Base-by-base conservation (phyloP, 768 basidiomycete genomes). In the Obba rivulosa region DNA sequence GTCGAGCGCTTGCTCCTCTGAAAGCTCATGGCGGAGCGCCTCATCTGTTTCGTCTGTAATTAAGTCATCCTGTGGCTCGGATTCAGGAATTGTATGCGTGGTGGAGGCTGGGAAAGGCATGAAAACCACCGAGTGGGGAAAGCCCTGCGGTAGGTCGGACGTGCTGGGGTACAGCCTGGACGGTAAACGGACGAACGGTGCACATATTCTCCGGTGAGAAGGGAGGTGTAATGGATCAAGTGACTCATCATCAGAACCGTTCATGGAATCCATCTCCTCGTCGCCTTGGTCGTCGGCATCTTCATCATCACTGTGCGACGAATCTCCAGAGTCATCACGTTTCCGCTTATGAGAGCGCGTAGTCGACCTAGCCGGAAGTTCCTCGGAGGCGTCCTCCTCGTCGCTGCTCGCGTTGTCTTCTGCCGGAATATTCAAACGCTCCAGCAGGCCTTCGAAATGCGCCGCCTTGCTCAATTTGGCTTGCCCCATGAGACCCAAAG, bases 401-500 rank as follows among this genome's bases (percentile, higher is more conserved):
- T 36, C 45, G 16, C 20, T 25, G 13, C n/a, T 49, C 57, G 8
- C 49, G 54, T 28, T 41, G 54, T 40, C 48, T 2, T 51, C 45
- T 11, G 34, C 36, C 2, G 44, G 50, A 34, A 49, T 41, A 14
- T 41, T 56, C 2, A 58, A 50, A 36, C 42, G 39, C 22, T 39
- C 48, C 34, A 69, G 45, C 10, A 77, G 53, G 25, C 60, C 57
- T 18, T 65, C 56, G 45, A 81, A 75, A 59, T 74, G 70, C n/a
- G 59, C 54, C 24, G 67, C 63, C 54, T 71, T 74, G 56, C 60
- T 69, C 14, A 62, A 52, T 39, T 60, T 58, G 10, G 63, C 57
- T 18, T 69, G 60, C 1, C 76, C 78, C 59, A 78, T 67, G 41
- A 74, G 68, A 17, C 73, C 68, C 36, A 82, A 55, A 9, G 77